These are phyloP conservation scores for Alternaria ventricosa DNA, from an alignment of 2,329 filamentous ascomycete genomes.

Conservation along the genomic window DNA sequence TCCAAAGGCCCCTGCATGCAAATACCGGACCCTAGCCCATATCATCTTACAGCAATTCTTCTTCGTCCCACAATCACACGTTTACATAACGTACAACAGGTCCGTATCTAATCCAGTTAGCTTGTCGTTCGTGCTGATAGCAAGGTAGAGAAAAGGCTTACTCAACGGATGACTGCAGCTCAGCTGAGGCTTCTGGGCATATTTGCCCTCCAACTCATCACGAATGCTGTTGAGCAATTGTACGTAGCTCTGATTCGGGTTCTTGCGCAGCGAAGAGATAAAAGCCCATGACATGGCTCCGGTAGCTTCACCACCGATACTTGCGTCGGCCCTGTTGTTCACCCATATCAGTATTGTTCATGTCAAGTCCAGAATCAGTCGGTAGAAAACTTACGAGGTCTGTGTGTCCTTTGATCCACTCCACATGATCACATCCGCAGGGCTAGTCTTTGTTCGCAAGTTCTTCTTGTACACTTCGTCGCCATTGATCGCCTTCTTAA, in stretches of 20 bases:
- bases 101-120: conserved; percentile 19
- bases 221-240: conserved; percentile 94
- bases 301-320: conserved; percentile 85
- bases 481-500: conserved; percentile 85
- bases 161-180: conserved; percentile 95
- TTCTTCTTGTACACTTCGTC: conserved; percentile 81
- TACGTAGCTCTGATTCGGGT: conserved; percentile 94
- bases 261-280: conserved; percentile 87
- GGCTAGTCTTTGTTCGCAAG: conserved; percentile 86
- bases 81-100: conserved; percentile 25
- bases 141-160: conserved; percentile 56
- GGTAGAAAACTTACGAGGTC: conserved; percentile 72
- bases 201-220: conserved; percentile 84
- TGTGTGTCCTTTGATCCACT: conserved; percentile 95
- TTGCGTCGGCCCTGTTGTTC: conserved; percentile 78
- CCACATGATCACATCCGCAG: conserved; percentile 98
- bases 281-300: conserved; percentile 99
- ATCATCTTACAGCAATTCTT: not conserved
- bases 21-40: not conserved
- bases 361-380: too few relatives aligned
- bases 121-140: not conserved
- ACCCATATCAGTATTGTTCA: not conserved
- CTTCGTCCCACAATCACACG: not conserved
- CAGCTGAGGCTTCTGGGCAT: conserved; percentile 92
- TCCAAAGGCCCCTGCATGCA: not conserved